Evolutionary conservation across 805 yeast species (phyloP).

Genomic region (Gaillardinia entomophila): DNA sequence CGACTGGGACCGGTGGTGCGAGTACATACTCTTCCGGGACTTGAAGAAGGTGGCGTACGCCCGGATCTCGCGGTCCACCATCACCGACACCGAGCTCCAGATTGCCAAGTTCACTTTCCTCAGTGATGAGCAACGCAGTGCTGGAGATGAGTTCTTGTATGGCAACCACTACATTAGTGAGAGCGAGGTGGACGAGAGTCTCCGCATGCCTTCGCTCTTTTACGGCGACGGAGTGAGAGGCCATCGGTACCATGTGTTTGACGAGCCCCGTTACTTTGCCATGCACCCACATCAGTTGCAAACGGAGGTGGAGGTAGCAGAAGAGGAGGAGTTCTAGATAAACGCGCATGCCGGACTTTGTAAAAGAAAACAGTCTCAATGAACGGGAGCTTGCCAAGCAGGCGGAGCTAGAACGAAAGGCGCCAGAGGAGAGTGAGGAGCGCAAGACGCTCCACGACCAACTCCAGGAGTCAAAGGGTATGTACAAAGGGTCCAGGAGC

Average conservation of each 20-base stretch:
- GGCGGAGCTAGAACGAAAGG: slow-evolving; percentile 6
- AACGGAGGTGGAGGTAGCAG: slow-evolving; percentile 1
- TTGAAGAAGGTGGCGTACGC: slow-evolving; percentile 90
- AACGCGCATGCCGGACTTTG: slow-evolving; percentile 7
- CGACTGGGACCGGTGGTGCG: slow-evolving; percentile 99
- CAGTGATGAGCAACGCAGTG: slow-evolving; percentile 26
- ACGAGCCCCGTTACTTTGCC: slow-evolving; percentile 80
- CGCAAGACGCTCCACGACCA: slow-evolving; percentile 40
- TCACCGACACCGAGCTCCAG: slow-evolving; percentile 96
- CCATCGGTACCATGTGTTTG: slow-evolving; percentile 90
- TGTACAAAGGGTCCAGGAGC: slow-evolving; percentile 11
- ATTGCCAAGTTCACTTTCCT: slow-evolving; percentile 82
- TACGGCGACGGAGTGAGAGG: slow-evolving; percentile 91
- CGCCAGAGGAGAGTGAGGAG: slow-evolving; percentile 7
- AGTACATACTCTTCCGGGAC: slow-evolving; percentile 84
- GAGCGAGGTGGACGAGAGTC: slow-evolving; percentile 48
- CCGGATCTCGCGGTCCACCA: slow-evolving; percentile 84
- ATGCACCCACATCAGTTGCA: slow-evolving; percentile 5
- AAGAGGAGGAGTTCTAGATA: not conserved
- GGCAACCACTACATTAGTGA: slow-evolving; percentile 55
- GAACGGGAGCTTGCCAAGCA: slow-evolving; percentile 1
- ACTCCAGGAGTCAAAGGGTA: slow-evolving; percentile 34
- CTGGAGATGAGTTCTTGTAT: slow-evolving; percentile 38
- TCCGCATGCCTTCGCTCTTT: slow-evolving; percentile 74
- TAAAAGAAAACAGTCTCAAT: slow-evolving; percentile 5